Evolutionary conservation across 2,329 filamentous ascomycete genomes (phyloP).

Genomic region (Aspergillus tamarii): DNA sequence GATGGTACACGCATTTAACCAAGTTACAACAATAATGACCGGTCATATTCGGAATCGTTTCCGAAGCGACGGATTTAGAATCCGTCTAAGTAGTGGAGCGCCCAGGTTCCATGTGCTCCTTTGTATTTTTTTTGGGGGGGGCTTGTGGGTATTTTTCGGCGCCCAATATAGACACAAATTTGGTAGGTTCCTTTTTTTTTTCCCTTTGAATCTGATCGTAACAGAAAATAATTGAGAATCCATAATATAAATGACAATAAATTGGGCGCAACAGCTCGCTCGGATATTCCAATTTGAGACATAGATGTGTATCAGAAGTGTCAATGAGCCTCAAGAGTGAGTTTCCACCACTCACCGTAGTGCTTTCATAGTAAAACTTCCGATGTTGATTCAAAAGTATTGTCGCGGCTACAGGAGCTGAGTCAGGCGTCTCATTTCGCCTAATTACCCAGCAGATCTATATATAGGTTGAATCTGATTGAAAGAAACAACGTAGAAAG

Average conservation of each 20-base stretch:
- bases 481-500: not conserved
- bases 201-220: not conserved
- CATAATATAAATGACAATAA: not conserved
- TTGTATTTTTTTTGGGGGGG: not conserved
- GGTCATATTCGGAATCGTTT: not conserved
- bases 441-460: not conserved
- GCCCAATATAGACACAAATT: not conserved
- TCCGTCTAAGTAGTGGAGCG: not conserved
- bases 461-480: not conserved
- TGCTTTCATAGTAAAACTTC: not conserved
- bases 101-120: not conserved
- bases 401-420: not conserved
- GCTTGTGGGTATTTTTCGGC: not conserved
- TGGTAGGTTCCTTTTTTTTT: not conserved
- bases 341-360: not conserved
- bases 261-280: not conserved
- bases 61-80: not conserved
- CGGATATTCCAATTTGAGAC: not conserved
- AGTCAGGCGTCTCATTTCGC: not conserved
- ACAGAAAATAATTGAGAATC: not conserved
- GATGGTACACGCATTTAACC: not conserved
- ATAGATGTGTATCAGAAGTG: not conserved
- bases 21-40: not conserved
- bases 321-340: not conserved
- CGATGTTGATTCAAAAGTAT: conserved; percentile 1